These are phyloP conservation scores for Aspergillus bombycis DNA, from an alignment of 2,329 filamentous ascomycete genomes.

Conservation along the genomic window DNA sequence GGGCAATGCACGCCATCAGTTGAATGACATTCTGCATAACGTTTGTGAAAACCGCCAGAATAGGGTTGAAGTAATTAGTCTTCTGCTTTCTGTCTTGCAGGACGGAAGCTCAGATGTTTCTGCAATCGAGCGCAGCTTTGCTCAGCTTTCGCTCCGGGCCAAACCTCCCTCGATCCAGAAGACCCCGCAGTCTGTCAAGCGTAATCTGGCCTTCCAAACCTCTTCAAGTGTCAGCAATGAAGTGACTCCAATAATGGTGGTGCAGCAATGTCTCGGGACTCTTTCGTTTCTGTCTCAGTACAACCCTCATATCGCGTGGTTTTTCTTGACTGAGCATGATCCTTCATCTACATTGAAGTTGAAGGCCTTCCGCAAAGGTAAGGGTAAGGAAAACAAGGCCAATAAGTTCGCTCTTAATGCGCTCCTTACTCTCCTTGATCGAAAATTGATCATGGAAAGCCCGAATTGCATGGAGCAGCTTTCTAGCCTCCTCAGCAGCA, in stretches of 20 bases:
- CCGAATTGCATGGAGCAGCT: conserved; percentile 95
- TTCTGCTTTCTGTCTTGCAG: conserved; percentile 88
- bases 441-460: conserved; percentile 95
- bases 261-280: conserved; percentile 89
- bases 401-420: conserved; percentile 92
- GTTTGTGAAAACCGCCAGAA: conserved; percentile 97
- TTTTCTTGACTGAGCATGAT: conserved; percentile 95
- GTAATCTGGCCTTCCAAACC: conserved; percentile 66
- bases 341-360: conserved; percentile 76
- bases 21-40: conserved; percentile 86
- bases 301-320: conserved; percentile 83
- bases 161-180: conserved; percentile 78
- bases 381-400: conserved; percentile 80
- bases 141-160: conserved; percentile 86
- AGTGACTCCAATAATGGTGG: conserved; percentile 89
- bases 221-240: conserved; percentile 69
- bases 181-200: conserved; percentile 80
- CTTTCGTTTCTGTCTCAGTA: conserved; percentile 81
- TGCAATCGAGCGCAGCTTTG: conserved; percentile 93
- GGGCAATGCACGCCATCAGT: conserved; percentile 77
- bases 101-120: conserved; percentile 92
- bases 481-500: conserved; percentile 81
- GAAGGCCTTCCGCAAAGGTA: conserved; percentile 78
- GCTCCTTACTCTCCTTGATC: conserved; percentile 81
- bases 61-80: conserved; percentile 88